Conservation (phyloP, 75 land plant genomes). For the Larix kaempferi region DNA sequence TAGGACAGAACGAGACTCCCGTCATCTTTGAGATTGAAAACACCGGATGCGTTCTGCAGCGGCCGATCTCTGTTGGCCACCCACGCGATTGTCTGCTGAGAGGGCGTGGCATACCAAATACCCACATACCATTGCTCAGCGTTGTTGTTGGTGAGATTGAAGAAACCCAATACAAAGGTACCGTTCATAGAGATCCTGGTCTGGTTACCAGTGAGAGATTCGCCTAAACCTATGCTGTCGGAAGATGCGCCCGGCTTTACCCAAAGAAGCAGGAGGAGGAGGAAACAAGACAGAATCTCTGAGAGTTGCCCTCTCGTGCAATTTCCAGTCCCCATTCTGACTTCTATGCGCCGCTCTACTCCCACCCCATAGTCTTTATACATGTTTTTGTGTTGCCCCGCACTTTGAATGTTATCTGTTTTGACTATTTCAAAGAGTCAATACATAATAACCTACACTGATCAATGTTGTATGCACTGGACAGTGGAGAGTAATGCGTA, state of each 20-base stretch:
- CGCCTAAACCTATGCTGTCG: not conserved
- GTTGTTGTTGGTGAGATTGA: slow-evolving; percentile 22
- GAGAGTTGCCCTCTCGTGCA: no score
- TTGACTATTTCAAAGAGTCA: no score
- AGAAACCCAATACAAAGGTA: slow-evolving; percentile 45
- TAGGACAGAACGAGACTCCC: not conserved
- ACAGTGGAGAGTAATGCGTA: no score
- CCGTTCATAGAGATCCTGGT: slow-evolving; percentile 23
- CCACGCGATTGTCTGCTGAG: slow-evolving; percentile 29
- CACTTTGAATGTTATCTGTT: no score
- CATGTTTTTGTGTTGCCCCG: no score
- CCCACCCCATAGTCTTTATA: no score
- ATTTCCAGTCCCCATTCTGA: no score
- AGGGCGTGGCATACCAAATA: slow-evolving; percentile 30
- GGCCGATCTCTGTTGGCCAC: slow-evolving; percentile 59
- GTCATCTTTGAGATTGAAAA: not conserved
- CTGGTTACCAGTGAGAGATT: slow-evolving; percentile 12
- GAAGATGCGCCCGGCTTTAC: no score
- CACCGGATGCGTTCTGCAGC: not conserved
- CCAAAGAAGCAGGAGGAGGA: not conserved
- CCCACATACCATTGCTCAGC: slow-evolving; percentile 65
- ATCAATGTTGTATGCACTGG: no score
- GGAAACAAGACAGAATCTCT: not conserved
- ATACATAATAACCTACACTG: no score
- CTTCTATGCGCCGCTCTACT: no score